Base-by-base conservation (phyloP, 2,329 filamentous ascomycete species). In the Fusarium neocosmosporiellum region DNA sequence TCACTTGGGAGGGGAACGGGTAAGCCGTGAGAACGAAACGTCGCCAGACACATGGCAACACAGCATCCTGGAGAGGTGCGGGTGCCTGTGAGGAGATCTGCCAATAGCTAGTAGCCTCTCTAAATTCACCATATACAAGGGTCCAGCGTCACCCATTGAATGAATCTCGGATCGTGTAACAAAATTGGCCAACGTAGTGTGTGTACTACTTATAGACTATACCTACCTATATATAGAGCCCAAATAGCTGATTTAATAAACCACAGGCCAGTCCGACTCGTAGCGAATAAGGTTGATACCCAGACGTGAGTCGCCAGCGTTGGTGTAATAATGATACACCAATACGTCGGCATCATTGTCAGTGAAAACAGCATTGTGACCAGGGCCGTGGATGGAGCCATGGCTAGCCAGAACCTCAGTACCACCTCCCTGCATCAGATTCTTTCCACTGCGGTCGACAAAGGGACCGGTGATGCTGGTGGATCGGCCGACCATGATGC, bases 401-500 rank as follows among this genome's bases (percentile, higher is more conserved):
- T 80, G 79, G 16, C 69, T 75, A 7, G 79, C 75, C 70, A 80
- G 66, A 2, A 80, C 68, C 64, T 80, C 66, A 1, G 79, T 80
- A 11, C 79, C 79, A n/a, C 79, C 79, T 4, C 78, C 79, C 5
- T 59, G 29, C 73, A 71, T 78, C 77, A 80, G 75, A 13, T 69
- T 53, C 67, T 63, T 73, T 1, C 79, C 79, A 33, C 37, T 65
- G 16, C 66, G 59, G 50, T 80, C 79, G 65, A 79, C 73, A 24
- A 71, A 80, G 1, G 79, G 79, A 2, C 79, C 79, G 0, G 75
- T 75, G 7, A 80, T 61, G 55, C 71, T 79, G 39, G 58, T 77
- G 9, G 79, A 80, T 0, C 79, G 78, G 7, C 79, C 79, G n/a
- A 80, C 79, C 79, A 80, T 80, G 57, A 77, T 71, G 13, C 79